phyloP scores from a whole-genome alignment of 2,329 filamentous ascomycete genomes.

The Aspergillus intermedius region DNA sequence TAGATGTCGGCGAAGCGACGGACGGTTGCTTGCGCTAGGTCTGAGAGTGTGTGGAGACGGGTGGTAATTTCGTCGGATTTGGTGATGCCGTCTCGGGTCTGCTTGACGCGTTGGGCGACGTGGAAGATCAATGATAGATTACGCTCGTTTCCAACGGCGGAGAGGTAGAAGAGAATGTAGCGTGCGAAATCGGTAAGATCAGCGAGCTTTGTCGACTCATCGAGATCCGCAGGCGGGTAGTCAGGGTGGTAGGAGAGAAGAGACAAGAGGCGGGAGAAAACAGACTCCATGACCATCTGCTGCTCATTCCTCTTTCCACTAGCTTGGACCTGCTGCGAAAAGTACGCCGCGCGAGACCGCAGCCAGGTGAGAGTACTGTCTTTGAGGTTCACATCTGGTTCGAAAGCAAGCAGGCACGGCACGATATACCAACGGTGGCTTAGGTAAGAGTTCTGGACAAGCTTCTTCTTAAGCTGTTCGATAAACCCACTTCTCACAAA shows the following conservation, averaged over 20 bases:
- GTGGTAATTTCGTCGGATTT: constrained; percentile 41
- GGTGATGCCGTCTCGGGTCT: constrained; percentile 72
- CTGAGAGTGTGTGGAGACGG: constrained; percentile 73
- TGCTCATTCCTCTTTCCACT: constrained; percentile 38
- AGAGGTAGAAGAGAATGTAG: constrained; percentile 87
- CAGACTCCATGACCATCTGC: constrained; percentile 67
- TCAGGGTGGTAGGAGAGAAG: constrained; percentile 92
- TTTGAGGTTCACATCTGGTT: constrained; percentile 68
- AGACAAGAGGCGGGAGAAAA: constrained; percentile 76
- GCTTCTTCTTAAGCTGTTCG: constrained; percentile 71
- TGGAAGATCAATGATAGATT: constrained; percentile 87
- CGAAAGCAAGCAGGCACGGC: constrained; percentile 84
- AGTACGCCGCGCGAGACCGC: constrained; percentile 66
- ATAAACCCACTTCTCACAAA: constrained; percentile 74
- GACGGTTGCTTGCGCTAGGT: constrained; percentile 76
- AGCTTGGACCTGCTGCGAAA: constrained; percentile 43
- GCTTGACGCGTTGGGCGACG: constrained; percentile 87
- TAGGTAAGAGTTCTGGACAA: constrained; percentile 56
- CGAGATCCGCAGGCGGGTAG: constrained; percentile 47
- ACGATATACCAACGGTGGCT: constrained; percentile 83
- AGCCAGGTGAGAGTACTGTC: constrained; percentile 81
- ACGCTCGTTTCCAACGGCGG: constrained; percentile 71
- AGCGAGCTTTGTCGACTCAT: constrained; percentile 44
- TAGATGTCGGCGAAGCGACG: constrained; percentile 80
- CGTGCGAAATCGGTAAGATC: constrained; percentile 71